Evolutionary conservation across 768 basidiomycete genomes (phyloP).

Genomic region (Boletus rex-veris): DNA sequence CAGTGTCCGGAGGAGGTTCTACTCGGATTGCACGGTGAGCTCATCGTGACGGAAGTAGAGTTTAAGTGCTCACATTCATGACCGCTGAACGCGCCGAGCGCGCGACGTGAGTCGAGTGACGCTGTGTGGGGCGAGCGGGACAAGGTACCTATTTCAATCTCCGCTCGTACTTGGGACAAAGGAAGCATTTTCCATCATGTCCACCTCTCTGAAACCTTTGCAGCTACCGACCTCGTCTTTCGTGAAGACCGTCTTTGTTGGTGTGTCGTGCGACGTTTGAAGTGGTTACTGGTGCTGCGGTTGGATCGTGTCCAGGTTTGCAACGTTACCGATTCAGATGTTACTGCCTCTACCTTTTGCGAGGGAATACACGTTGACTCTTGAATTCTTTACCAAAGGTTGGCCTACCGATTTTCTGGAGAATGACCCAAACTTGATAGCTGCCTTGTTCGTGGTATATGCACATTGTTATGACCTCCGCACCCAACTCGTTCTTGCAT

Average conservation of each 20-base stretch:
- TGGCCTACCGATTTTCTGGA: background rate
- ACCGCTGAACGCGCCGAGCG: constrained; percentile 27
- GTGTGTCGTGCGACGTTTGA: too few relatives aligned
- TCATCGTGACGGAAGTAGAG: background rate
- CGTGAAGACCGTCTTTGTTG: too few relatives aligned
- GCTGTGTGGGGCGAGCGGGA: constrained; percentile 33
- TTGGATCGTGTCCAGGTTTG: too few relatives aligned
- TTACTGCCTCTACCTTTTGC: background rate
- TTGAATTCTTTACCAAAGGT: too few relatives aligned
- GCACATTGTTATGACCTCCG: too few relatives aligned
- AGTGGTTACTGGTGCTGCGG: too few relatives aligned
- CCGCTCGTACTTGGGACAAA: constrained; percentile 18
- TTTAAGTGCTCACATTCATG: constrained; percentile 23
- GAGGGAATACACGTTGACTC: too few relatives aligned
- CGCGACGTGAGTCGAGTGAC: constrained; percentile 27
- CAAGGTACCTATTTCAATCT: constrained; percentile 28
- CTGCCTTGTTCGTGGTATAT: background rate
- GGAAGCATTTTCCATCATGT: background rate
- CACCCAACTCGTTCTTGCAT: too few relatives aligned
- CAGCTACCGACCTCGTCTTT: too few relatives aligned
- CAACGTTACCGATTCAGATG: too few relatives aligned
- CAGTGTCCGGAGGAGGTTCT: constrained; percentile 91
- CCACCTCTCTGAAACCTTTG: too few relatives aligned
- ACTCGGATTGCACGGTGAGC: constrained; percentile 3
- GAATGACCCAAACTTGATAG: background rate